phyloP scores from a whole-genome alignment of 306 rosid species.

The Dryas alaskensis region DNA sequence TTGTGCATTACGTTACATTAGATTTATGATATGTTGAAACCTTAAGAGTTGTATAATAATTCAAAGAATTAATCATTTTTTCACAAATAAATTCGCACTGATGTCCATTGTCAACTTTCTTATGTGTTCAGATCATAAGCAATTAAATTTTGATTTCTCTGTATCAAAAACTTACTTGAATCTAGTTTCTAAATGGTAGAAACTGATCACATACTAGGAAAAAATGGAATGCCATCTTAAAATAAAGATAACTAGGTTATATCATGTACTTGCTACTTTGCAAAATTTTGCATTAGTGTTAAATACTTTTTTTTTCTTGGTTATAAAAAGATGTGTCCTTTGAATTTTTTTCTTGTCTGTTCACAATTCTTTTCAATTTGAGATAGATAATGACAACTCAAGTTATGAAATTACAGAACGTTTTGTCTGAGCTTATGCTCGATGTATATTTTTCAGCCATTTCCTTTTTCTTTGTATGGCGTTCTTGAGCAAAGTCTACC shows the following conservation, averaged over 20 bases:
- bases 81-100: neutral
- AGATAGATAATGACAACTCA: neutral
- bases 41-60: neutral
- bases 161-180: too few species aligned
- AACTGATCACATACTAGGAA: neutral
- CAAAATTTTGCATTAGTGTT: neutral
- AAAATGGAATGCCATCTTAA: neutral
- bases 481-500: constrained; percentile 77
- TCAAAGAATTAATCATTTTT: neutral
- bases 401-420: neutral
- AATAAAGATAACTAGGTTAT: neutral
- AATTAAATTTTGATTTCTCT: too few species aligned
- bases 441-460: constrained; percentile 46
- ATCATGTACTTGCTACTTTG: neutral
- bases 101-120: neutral
- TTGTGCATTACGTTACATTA: neutral
- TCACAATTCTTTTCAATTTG: neutral
- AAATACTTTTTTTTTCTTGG: neutral
- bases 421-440: constrained; percentile 17
- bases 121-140: too few species aligned
- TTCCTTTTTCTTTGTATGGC: constrained; percentile 56
- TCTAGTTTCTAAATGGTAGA: too few species aligned
- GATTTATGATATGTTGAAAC: neutral
- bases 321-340: neutral
- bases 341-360: neutral